Evolutionary conservation across 768 basidiomycete species (phyloP).

Genomic region (Boletales sp.): DNA sequence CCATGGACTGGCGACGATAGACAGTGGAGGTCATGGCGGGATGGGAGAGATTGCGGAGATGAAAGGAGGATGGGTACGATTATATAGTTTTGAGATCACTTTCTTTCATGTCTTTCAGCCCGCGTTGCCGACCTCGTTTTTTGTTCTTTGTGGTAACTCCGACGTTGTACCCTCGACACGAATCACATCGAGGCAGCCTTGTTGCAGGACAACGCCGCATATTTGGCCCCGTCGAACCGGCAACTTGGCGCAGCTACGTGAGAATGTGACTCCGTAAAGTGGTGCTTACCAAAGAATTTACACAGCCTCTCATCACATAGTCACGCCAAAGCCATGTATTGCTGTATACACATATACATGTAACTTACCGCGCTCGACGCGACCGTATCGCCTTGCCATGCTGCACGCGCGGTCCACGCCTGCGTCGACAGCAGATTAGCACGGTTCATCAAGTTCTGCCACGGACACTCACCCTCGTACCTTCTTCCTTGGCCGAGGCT

Average conservation of each 20-base stretch:
- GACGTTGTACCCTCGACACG: conserved; percentile 32
- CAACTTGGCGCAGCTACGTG: conserved; percentile 20
- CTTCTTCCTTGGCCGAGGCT: conserved; percentile 67
- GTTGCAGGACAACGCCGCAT: conserved; percentile 22
- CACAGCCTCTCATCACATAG: conserved; percentile 15
- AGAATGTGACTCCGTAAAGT: conserved; percentile 28
- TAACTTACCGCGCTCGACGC: conserved; percentile 36
- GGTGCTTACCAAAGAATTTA: conserved; percentile 18
- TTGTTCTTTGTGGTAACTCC: conserved; percentile 39
- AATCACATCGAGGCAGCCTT: conserved; percentile 37
- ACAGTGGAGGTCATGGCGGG: conserved; percentile 28
- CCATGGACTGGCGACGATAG: conserved; percentile 36
- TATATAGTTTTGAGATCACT: conserved; percentile 32
- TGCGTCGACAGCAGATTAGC: conserved; percentile 22
- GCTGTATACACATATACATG: conserved; percentile 6
- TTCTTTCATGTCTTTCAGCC: conserved; percentile 38
- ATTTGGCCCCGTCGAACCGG: conserved; percentile 14
- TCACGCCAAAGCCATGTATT: conserved; percentile 14
- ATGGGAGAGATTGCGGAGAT: conserved; percentile 13
- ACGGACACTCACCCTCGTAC: conserved; percentile 63
- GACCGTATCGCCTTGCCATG: conserved; percentile 74
- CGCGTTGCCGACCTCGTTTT: conserved; percentile 39
- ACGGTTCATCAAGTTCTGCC: not conserved
- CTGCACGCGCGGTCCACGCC: conserved; percentile 74
- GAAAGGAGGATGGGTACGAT: conserved; percentile 14